Percentiles rank a stretch among this genome's conserved stretches.
Conservation (phyloP, 306 rosid genomes). For the Crotalaria pallida region DNA sequence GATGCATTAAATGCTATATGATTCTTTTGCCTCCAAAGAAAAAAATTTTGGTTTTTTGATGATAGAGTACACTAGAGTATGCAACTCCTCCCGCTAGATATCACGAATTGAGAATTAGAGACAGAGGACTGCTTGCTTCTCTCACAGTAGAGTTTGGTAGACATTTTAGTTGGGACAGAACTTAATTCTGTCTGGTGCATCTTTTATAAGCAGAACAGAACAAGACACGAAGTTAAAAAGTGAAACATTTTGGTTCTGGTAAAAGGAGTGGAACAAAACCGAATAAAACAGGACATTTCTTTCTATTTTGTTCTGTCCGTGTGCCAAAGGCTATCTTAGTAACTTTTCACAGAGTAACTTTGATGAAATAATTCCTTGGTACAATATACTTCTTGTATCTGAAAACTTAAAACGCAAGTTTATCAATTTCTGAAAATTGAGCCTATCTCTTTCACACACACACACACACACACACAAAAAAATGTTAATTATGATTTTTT, state of each 20-base stretch:
- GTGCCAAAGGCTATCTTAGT: too few relatives aligned
- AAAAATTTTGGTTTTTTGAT: not conserved
- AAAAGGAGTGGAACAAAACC: too few relatives aligned
- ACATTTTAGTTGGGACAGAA: too few relatives aligned
- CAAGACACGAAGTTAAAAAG: too few relatives aligned
- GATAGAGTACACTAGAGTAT: not conserved
- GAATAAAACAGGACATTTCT: too few relatives aligned
- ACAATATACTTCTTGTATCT: not conserved
- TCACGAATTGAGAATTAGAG: not conserved
- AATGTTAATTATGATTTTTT: not conserved
- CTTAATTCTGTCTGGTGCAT: too few relatives aligned
- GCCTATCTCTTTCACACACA: not conserved
- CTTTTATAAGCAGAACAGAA: too few relatives aligned
- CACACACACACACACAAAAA: not conserved
- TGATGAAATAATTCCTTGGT: not conserved
- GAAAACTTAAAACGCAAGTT: not conserved
- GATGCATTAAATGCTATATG: not conserved
- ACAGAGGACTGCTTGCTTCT: not conserved
- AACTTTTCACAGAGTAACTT: not conserved
- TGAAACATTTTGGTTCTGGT: too few relatives aligned
- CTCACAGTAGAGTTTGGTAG: not conserved
- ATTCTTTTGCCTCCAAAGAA: not conserved
- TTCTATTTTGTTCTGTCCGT: too few relatives aligned
- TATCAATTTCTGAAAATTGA: not conserved
- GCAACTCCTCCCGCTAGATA: not conserved